Percentiles rank a stretch among this genome's conserved stretches.
Evolutionary conservation across 768 basidiomycete species (phyloP).

Genomic region (Kwoniella mangroviensis): DNA sequence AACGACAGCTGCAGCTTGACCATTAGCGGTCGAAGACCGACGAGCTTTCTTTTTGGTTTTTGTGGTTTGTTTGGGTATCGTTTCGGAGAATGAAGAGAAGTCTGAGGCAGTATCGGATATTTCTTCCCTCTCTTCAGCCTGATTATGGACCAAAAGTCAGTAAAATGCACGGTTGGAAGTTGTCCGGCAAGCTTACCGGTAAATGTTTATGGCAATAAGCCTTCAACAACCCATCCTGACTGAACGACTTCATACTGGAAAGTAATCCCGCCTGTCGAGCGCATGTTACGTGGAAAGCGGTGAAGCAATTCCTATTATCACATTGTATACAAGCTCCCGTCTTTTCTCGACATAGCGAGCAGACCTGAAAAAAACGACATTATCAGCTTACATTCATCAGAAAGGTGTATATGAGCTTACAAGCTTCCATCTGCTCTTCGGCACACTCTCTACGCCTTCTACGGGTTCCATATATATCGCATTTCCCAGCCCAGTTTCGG

Average conservation of each 20-base stretch:
- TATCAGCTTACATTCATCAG: too few relatives aligned
- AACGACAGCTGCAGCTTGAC: conserved; percentile 1
- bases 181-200: conserved; percentile 65
- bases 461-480: conserved; percentile 98
- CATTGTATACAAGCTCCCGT: conserved; percentile 95
- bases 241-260: conserved; percentile 57
- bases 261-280: conserved; percentile 83
- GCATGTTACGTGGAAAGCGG: conserved; percentile 93
- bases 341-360: conserved; percentile 67
- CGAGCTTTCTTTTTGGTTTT: conserved; percentile 8
- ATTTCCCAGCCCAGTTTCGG: conserved; percentile 89
- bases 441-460: conserved; percentile 81
- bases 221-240: conserved; percentile 61
- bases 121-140: conserved; percentile 51
- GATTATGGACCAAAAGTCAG: not conserved
- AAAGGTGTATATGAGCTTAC: conserved; percentile 59
- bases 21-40: not conserved
- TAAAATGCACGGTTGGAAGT: too few relatives aligned
- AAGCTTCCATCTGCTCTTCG: conserved; percentile 90
- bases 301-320: conserved; percentile 82
- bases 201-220: conserved; percentile 91
- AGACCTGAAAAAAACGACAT: conserved; percentile 60
- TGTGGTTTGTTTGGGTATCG: conserved; percentile 38
- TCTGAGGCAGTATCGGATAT: conserved; percentile 58
- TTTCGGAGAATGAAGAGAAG: conserved; percentile 17